Evolutionary conservation across 140 eudicot species (phyloP), one percentile per base, ranked within the genome.

Genomic region (Eryngium alpinum): DNA sequence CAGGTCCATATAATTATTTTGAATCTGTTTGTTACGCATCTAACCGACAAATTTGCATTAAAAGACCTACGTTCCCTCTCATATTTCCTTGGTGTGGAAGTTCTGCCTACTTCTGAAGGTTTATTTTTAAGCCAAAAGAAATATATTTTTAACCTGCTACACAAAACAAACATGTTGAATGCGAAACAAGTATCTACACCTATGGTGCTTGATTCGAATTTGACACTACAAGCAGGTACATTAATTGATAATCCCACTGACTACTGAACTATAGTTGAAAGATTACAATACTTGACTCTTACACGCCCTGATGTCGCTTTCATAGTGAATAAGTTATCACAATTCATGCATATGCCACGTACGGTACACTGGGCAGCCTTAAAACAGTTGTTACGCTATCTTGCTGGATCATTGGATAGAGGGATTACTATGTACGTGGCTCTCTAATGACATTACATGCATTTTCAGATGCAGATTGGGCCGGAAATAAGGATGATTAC

Each of bases 11-110:
- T 13, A 13, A 52, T 38, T 4, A 24, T 9, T 11, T 1, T 32
- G 0, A 5, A 17, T 72, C 24, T 33, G 5, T 32, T 38, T 32
- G 11, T 72, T 4, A 18, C 9, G 12, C 51, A 6, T 6, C 43
- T 72, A 1, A 53, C 43, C 9, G 1, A n/a, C 2, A 25, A 46
- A 7, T 77, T 77, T 56, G 24, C 69, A 25, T 5, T 77, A 28
- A 77, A 77, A 15, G 70, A 77, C 11, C 70, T 77, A 0, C 28
- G 69, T 3, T 9, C 44, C 4, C 9, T 77, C 21, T 18, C 29
- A 1, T 77, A 77, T 10, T 77, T 77, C 31, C 33, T 77, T 19
- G 80, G 80, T 15, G 24, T 77, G 21, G 80, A 77, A 15, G 70
- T 77, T 31, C 9, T 59, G 27, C 9, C 38, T 10, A 33, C 28